Percentiles rank a stretch among this genome's conserved stretches.
Evolutionary conservation across 1,139 yeast genomes (phyloP).

Genomic region (Sugiyamaella paludigena): DNA sequence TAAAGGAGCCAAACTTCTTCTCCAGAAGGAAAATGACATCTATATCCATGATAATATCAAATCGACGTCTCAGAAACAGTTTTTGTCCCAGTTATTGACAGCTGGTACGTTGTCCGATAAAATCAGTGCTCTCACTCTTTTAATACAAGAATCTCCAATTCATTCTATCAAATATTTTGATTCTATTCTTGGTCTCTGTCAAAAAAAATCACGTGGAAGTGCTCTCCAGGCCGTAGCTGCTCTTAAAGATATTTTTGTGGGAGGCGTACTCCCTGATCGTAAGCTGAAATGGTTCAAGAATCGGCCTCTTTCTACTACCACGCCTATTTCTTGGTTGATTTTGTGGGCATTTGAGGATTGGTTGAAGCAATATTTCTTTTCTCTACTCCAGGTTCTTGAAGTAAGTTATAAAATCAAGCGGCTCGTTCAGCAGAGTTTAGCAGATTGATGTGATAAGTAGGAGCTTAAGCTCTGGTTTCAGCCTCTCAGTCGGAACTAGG

Average conservation of each 20-base stretch:
- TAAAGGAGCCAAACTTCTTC: constrained; percentile 62
- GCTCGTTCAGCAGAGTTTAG: constrained; percentile 28
- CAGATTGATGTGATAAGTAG: too few species aligned
- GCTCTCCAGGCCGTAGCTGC: constrained; percentile 90
- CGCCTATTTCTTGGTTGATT: constrained; percentile 52
- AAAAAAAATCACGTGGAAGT: constrained; percentile 90
- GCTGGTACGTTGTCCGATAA: constrained; percentile 96
- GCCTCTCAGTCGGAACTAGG: too few species aligned
- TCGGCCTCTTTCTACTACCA: constrained; percentile 54
- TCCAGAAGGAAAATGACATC: constrained; percentile 67
- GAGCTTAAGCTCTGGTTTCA: too few species aligned
- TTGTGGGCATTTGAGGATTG: constrained; percentile 86
- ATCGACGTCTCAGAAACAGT: constrained; percentile 81
- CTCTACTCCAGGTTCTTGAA: constrained; percentile 68
- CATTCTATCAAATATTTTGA: constrained; percentile 86
- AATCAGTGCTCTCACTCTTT: constrained; percentile 86
- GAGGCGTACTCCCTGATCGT: constrained; percentile 73
- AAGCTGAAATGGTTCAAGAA: constrained; percentile 77
- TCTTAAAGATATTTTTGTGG: constrained; percentile 75
- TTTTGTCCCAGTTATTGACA: constrained; percentile 81
- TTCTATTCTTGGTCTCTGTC: constrained; percentile 71
- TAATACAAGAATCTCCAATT: constrained; percentile 92
- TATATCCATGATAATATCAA: constrained; percentile 77
- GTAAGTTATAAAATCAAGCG: constrained; percentile 11
- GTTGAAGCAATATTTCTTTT: constrained; percentile 72